Evolutionary conservation across 768 basidiomycete species (phyloP).

Genomic region (Termitomyces bulborhizus): DNA sequence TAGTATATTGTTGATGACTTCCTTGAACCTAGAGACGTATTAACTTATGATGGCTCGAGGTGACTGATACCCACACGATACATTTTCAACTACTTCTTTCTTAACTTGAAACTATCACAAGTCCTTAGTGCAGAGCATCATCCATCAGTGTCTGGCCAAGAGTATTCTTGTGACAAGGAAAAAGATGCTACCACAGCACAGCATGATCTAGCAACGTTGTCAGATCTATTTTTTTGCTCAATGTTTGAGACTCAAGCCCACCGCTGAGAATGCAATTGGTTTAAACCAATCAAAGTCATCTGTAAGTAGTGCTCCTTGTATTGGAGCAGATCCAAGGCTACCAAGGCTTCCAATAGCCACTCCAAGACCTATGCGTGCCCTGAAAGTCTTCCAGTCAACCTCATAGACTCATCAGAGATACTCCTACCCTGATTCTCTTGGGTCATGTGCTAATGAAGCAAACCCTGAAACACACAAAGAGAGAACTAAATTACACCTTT

Average conservation of each 20-base stretch:
- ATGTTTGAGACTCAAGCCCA: too few species aligned
- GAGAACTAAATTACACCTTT: slow-evolving; percentile 20
- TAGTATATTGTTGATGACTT: too few species aligned
- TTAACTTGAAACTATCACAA: too few species aligned
- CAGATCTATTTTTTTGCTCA: too few species aligned
- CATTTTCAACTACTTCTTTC: too few species aligned
- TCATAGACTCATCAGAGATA: background rate
- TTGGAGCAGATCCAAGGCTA: slow-evolving; percentile 23
- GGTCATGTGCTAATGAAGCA: slow-evolving; percentile 23
- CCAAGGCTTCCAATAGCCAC: slow-evolving; percentile 27
- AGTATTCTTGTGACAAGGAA: too few species aligned
- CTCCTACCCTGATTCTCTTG: slow-evolving; percentile 29
- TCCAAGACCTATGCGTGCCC: slow-evolving; percentile 29
- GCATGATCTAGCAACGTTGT: too few species aligned
- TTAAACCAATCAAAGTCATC: slow-evolving; percentile 23
- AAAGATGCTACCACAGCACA: too few species aligned
- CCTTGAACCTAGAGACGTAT: too few species aligned
- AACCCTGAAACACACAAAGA: slow-evolving; percentile 23
- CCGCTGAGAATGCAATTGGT: slow-evolving; percentile 23
- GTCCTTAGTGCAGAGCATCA: slow-evolving; percentile 35
- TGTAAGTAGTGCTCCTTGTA: slow-evolving; percentile 29
- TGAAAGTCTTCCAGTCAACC: slow-evolving; percentile 5
- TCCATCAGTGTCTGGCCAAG: slow-evolving; percentile 39
- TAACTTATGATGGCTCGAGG: too few species aligned
- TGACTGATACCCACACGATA: too few species aligned